Conservation (phyloP, 1,139 yeast genomes). For the Lodderomyces pseudojiufengensis region DNA sequence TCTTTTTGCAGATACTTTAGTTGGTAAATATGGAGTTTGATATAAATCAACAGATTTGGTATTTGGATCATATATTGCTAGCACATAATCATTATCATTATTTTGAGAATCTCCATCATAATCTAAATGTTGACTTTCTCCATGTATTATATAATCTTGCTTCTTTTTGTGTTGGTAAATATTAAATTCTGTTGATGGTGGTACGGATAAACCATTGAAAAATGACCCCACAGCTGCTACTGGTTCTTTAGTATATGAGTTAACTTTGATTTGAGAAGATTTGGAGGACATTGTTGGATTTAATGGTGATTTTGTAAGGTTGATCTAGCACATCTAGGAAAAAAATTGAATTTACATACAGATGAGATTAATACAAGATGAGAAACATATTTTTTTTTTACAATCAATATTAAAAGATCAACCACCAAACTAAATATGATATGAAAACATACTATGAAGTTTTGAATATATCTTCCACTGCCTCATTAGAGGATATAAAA, state of each 20-base stretch:
- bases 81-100: constrained; percentile 47
- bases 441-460: constrained; percentile 45
- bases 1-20: constrained; percentile 53
- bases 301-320: too few species aligned
- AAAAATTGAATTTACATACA: neutral
- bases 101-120: constrained; percentile 55
- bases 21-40: constrained; percentile 55
- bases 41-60: constrained; percentile 57
- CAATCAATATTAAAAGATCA: constrained; percentile 3
- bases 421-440: neutral
- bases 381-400: neutral
- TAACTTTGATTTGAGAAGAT: constrained; percentile 7
- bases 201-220: constrained; percentile 71
- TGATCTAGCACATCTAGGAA: too few species aligned
- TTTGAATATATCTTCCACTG: constrained; percentile 36
- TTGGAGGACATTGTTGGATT: constrained; percentile 1
- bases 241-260: constrained; percentile 23
- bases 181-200: constrained; percentile 64
- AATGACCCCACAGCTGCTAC: constrained; percentile 51
- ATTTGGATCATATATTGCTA: constrained; percentile 69
- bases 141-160: constrained; percentile 57
- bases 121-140: constrained; percentile 69
- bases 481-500: constrained; percentile 39
- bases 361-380: too few species aligned
- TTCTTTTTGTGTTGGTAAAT: constrained; percentile 55